Conservation (phyloP, 1,139 yeast genomes). For the Pichia sp. region DNA sequence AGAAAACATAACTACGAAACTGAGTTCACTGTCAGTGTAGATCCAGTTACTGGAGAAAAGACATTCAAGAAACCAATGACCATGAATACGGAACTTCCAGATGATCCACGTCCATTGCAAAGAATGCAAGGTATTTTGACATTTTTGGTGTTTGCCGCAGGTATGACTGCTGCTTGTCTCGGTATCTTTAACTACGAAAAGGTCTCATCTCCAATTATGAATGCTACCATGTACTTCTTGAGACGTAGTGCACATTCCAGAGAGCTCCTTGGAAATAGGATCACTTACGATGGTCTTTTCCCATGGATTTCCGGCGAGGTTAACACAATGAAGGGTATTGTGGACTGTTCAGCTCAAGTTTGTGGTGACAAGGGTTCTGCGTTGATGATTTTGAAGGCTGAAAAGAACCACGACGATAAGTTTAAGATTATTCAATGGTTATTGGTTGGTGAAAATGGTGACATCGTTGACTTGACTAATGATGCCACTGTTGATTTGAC, state of each 20-base stretch:
- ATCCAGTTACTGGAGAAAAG: constrained; percentile 19
- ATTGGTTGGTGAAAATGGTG: constrained; percentile 36
- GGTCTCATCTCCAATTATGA: constrained; percentile 77
- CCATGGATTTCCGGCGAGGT: constrained; percentile 90
- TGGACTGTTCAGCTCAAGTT: constrained; percentile 65
- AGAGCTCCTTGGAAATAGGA: constrained; percentile 62
- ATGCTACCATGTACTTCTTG: constrained; percentile 79
- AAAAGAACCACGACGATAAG: constrained; percentile 48
- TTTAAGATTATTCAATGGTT: constrained; percentile 57
- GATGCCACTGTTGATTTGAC: constrained; percentile 39
- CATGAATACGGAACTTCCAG: constrained; percentile 63
- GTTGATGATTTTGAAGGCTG: constrained; percentile 55
- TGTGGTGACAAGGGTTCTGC: constrained; percentile 49
- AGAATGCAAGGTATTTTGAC: constrained; percentile 31
- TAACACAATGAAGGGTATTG: constrained; percentile 74
- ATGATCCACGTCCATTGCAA: constrained; percentile 46
- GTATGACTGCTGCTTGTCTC: constrained; percentile 59
- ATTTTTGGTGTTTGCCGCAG: constrained; percentile 53
- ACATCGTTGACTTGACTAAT: constrained; percentile 42
- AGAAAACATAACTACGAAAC: constrained; percentile 12
- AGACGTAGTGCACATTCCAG: constrained; percentile 71
- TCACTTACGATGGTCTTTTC: constrained; percentile 59
- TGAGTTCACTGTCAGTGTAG: constrained; percentile 15
- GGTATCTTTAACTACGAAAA: constrained; percentile 89
- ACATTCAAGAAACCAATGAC: constrained; percentile 39